Percentiles rank a stretch among this genome's conserved stretches.
These are phyloP conservation scores for Haplographium delicatum DNA, from an alignment of 495 filamentous ascomycete genomes.

Conservation along the genomic window DNA sequence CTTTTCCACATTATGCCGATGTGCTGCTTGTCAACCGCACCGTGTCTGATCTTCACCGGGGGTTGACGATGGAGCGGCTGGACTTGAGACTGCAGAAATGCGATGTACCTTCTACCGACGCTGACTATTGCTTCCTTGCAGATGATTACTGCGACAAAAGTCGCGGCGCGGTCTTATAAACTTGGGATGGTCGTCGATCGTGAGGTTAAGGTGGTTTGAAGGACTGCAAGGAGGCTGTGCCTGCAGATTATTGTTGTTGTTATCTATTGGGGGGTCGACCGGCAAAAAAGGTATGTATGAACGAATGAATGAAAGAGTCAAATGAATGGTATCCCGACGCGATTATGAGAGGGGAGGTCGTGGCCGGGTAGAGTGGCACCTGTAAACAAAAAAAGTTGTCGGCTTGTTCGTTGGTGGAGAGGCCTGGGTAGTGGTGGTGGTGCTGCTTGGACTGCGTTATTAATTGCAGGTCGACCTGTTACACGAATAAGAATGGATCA, in stretches of 20 bases:
- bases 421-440: no score
- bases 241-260: not conserved
- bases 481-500: no score
- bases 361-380: not conserved
- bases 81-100: not conserved
- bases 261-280: not conserved
- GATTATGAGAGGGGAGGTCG: not conserved
- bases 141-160: not conserved
- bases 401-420: not conserved
- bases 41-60: constrained; percentile 17
- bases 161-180: not conserved
- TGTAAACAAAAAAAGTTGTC: not conserved
- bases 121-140: not conserved
- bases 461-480: no score
- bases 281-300: not conserved
- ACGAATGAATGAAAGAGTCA: not conserved
- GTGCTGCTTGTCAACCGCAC: not conserved
- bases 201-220: not conserved
- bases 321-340: constrained; percentile 3
- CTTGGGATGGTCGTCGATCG: not conserved
- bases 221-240: not conserved
- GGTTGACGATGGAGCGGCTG: not conserved
- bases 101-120: not conserved
- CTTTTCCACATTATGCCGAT: constrained; percentile 25
- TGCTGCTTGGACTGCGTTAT: no score